phyloP scores from a whole-genome alignment of 257 asterid genomes.

The Scutellaria galericulata region DNA sequence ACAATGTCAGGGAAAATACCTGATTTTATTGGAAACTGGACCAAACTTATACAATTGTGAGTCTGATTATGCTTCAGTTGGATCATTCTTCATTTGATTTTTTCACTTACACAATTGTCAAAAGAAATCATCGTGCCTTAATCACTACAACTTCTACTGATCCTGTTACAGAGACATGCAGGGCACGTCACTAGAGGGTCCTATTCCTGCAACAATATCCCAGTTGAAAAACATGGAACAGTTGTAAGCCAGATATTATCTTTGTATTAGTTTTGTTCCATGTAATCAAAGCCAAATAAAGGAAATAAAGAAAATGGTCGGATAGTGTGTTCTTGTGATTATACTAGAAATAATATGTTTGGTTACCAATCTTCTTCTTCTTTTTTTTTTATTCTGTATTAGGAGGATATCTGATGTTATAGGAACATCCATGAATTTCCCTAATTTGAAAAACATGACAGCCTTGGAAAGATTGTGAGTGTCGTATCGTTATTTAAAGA shows the following conservation, averaged over 20 bases:
- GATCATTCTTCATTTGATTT: neutral
- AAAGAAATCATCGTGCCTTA: neutral
- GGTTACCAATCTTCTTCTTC: neutral
- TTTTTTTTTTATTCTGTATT: neutral
- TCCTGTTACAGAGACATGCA: conserved; percentile 68
- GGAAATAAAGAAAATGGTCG: neutral
- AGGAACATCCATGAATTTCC: conserved; percentile 59
- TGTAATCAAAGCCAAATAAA: neutral
- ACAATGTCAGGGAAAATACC: conserved; percentile 72
- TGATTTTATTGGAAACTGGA: conserved; percentile 81
- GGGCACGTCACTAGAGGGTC: conserved; percentile 84
- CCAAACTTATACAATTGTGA: conserved; percentile 60
- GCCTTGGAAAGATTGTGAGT: conserved; percentile 56
- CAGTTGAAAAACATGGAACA: conserved; percentile 48
- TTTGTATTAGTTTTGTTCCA: neutral
- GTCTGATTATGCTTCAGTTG: conserved; percentile 32
- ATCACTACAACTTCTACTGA: conserved; percentile 21
- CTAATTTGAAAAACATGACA: conserved; percentile 48
- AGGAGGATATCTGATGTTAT: conserved; percentile 79
- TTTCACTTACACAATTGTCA: neutral
- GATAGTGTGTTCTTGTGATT: conserved; percentile 2
- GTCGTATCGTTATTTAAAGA: conserved; percentile 20
- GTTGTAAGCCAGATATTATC: conserved; percentile 55
- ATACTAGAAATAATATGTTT: neutral
- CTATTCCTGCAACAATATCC: conserved; percentile 65